Percentiles rank a stretch among this genome's conserved stretches.
phyloP scores from a whole-genome alignment of 768 basidiomycete genomes.

The Coprinopsis marcescibilis region DNA sequence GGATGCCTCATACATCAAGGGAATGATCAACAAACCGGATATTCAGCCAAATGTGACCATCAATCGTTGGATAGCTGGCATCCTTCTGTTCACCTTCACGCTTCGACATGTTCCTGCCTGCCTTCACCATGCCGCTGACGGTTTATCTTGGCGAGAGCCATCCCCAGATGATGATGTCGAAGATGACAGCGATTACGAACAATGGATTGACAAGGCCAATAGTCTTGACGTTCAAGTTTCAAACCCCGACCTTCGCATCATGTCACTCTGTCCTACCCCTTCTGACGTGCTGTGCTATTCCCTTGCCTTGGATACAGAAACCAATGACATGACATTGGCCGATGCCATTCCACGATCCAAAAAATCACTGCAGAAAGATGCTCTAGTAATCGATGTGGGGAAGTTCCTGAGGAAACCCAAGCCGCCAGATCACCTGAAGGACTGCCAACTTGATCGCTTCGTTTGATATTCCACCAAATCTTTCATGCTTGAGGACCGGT shows the following conservation, averaged over 20 bases:
- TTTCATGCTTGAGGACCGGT: conserved; percentile 11
- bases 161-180: conserved; percentile 7
- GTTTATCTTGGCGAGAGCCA: conserved; percentile 15
- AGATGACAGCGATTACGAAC: conserved; percentile 14
- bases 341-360: conserved; percentile 6
- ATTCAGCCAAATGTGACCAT: conserved; percentile 25
- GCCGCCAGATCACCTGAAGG: neutral
- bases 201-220: conserved; percentile 12
- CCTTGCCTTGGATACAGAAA: neutral
- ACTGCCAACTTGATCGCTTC: conserved; percentile 1
- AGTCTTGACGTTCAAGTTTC: neutral
- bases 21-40: conserved; percentile 28
- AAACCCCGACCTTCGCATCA: neutral
- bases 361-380: conserved; percentile 6
- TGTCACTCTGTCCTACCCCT: neutral
- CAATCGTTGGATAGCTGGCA: conserved; percentile 24
- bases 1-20: conserved; percentile 27
- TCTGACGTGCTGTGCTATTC: neutral
- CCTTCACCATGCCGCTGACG: conserved; percentile 13
- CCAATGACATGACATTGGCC: too few relatives aligned
- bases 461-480: conserved; percentile 11
- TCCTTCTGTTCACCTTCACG: conserved; percentile 23
- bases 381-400: conserved; percentile 8
- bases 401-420: conserved; percentile 9
- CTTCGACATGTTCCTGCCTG: conserved; percentile 19